A percentile compares a stretch with the other conserved stretches of the same genome.
Conservation (phyloP, 805 yeast species). For the Yarrowia bubula region DNA sequence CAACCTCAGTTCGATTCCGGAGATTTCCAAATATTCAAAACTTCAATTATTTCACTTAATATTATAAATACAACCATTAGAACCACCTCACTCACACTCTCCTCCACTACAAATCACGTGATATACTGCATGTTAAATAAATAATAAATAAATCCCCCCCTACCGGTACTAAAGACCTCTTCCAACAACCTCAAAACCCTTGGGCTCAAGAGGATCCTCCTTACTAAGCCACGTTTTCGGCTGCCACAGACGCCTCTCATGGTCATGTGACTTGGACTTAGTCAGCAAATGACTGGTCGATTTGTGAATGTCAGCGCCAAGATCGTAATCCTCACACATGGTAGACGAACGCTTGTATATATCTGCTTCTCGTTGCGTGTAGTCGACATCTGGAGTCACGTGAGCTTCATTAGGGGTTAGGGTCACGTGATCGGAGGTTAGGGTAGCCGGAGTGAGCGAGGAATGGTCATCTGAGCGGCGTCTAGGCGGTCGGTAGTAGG, state of each 20-base stretch:
- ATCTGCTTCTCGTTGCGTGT: slow-evolving; percentile 31
- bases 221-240: slow-evolving; percentile 16
- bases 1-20: too few species aligned
- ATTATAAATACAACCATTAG: too few species aligned
- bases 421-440: slow-evolving; percentile 32
- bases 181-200: slow-evolving; percentile 38
- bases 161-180: background rate
- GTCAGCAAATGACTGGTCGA: background rate
- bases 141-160: too few species aligned
- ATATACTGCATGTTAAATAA: too few species aligned
- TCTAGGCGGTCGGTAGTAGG: slow-evolving; percentile 36
- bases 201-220: slow-evolving; percentile 16
- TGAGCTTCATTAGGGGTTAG: slow-evolving; percentile 33
- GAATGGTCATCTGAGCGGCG: slow-evolving; percentile 28
- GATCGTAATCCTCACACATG: slow-evolving; percentile 15
- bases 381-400: slow-evolving; percentile 33
- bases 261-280: background rate
- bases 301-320: background rate
- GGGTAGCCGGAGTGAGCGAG: background rate
- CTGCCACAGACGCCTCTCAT: background rate
- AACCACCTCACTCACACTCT: too few species aligned
- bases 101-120: too few species aligned
- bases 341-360: slow-evolving; percentile 16
- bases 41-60: too few species aligned
- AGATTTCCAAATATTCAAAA: too few species aligned